phyloP scores from a whole-genome alignment of 2,329 filamentous ascomycete species.

The Clonostachys rhizophaga region DNA sequence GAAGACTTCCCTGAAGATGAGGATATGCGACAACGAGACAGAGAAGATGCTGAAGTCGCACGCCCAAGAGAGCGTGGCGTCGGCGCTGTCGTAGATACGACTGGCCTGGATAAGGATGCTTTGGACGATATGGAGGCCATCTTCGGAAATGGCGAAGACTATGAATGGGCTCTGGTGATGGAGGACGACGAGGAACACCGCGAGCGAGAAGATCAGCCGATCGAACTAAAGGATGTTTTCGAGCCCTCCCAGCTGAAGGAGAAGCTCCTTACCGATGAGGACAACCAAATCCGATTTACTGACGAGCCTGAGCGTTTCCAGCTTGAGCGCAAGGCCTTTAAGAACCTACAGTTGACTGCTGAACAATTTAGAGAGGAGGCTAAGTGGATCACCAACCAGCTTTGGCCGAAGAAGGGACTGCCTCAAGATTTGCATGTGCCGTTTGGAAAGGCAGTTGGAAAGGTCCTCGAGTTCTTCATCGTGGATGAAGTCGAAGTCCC shows the following conservation, averaged over 20 bases:
- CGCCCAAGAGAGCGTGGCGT: slow-evolving; percentile 72
- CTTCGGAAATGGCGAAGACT: slow-evolving; percentile 93
- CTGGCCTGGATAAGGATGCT: slow-evolving; percentile 85
- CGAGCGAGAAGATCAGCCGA: slow-evolving; percentile 72
- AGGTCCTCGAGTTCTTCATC: slow-evolving; percentile 93
- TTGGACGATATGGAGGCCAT: slow-evolving; percentile 95
- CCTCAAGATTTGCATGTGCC: slow-evolving; percentile 68
- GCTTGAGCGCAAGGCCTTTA: slow-evolving; percentile 83
- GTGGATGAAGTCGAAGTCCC: slow-evolving; percentile 93
- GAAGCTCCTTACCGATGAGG: slow-evolving; percentile 91
- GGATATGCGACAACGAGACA: slow-evolving; percentile 67
- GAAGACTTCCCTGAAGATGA: slow-evolving; percentile 91
- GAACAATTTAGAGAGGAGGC: slow-evolving; percentile 90
- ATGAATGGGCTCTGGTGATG: slow-evolving; percentile 86
- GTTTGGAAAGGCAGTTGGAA: slow-evolving; percentile 83
- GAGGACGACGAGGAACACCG: slow-evolving; percentile 83
- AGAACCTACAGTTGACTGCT: slow-evolving; percentile 71
- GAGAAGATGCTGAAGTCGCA: slow-evolving; percentile 85
- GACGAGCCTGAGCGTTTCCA: slow-evolving; percentile 96
- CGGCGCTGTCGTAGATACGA: slow-evolving; percentile 68
- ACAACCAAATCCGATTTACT: slow-evolving; percentile 81
- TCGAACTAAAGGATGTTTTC: slow-evolving; percentile 96
- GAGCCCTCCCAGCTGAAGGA: slow-evolving; percentile 93
- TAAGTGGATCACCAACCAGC: slow-evolving; percentile 83
- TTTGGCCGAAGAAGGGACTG: slow-evolving; percentile 83